Base-by-base conservation (phyloP, 805 yeast species). In the Blastobotrys americana region DNA sequence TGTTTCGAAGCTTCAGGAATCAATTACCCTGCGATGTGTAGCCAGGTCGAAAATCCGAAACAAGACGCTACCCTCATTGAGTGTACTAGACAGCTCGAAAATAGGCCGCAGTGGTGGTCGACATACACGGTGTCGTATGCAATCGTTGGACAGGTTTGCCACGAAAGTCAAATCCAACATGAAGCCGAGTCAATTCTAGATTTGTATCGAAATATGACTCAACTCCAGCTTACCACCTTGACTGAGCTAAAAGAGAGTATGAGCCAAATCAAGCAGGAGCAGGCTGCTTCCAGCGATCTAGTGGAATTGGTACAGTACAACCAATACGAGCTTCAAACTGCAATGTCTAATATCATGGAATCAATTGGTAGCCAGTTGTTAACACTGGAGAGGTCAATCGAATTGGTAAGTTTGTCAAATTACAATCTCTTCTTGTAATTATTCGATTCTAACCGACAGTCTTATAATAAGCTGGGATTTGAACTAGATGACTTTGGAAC, bases 121-220 rank as follows among this genome's bases (percentile, higher is more conserved):
- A 77, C 82, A 0, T 82, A 73, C 55, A 79, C 79, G 49, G 86
- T 86, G 0, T 74, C 80, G 54, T 80, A 75, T 57, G 69, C 78
- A 38, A 70, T 73, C 25, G 63, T 81, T 2, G 66, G 74, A 2
- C 66, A 69, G 2, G 63, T 80, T 0, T 82, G 88, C 13, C n/a
- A 19, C 4, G 38, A 35, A 38, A 48, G 53, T 39, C 49, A 44
- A 21, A 54, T 51, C 1, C 51, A 50, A 6, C 49, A 43, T 19
- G 62, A 54, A 37, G 18, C 17, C 13, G 51, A 48, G 23, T 20
- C 42, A 18, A 25, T 44, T 10, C 25, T 53, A 17, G 16, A 28
- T 3, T 22, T 48, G 5, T 41, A 51, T 35, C 27, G 21, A 20
- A 41, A 39, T 31, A 35, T 50, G n/a, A 42, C 49, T 17, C 31